These are phyloP conservation scores for Epichloe typhina DNA, from an alignment of 2,329 filamentous ascomycete species.

Conservation along the genomic window DNA sequence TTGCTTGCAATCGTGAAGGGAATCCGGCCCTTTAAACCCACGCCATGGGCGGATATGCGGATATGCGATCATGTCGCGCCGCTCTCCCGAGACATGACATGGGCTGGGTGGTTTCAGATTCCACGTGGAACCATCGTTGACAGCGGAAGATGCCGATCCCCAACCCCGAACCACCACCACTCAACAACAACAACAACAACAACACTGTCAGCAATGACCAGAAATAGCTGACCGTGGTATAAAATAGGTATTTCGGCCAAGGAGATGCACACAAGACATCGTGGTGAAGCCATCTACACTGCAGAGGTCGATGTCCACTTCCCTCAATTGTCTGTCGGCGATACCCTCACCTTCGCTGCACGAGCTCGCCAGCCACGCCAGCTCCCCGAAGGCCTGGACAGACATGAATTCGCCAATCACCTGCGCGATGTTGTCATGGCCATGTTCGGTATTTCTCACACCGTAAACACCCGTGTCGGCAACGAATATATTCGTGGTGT, in stretches of 20 bases:
- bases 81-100: neutral
- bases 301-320: slow-evolving; percentile 77
- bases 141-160: slow-evolving; percentile 4
- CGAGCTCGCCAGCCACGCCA: slow-evolving; percentile 51
- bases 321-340: slow-evolving; percentile 61
- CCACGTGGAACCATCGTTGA: neutral
- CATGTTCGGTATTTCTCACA: slow-evolving; percentile 62
- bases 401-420: slow-evolving; percentile 35
- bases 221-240: slow-evolving; percentile 5
- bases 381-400: slow-evolving; percentile 44
- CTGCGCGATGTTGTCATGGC: slow-evolving; percentile 62
- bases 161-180: neutral
- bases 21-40: neutral
- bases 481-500: slow-evolving; percentile 67
- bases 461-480: slow-evolving; percentile 57
- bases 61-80: neutral
- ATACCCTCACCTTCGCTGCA: slow-evolving; percentile 68
- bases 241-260: slow-evolving; percentile 46
- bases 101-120: neutral
- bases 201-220: neutral
- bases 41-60: neutral
- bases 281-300: slow-evolving; percentile 78
- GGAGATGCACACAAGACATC: slow-evolving; percentile 66
- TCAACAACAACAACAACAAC: too few species aligned
- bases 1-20: neutral